Conservation (phyloP, 805 yeast species). For the Tetrapisispora phaffii region DNA sequence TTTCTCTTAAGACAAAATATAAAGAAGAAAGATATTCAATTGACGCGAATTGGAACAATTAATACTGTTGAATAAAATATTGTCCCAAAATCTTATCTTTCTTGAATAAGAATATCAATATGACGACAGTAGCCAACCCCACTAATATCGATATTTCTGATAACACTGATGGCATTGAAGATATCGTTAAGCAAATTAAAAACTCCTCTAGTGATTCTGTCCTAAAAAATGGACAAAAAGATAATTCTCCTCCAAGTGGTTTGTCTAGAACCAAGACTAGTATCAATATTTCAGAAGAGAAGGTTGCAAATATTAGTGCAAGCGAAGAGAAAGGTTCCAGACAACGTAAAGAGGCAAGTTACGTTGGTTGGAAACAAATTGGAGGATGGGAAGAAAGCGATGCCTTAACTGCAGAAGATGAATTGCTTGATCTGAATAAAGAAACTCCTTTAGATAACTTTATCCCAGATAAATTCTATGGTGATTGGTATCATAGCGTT, state of each 20-base stretch:
- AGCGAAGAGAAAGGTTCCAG: constrained; percentile 11
- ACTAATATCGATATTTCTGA: neutral
- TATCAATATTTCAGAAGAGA: constrained; percentile 15
- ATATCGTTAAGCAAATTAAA: neutral
- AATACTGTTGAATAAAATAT: too few relatives aligned
- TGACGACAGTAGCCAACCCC: too few relatives aligned
- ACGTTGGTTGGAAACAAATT: constrained; percentile 90
- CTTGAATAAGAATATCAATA: too few relatives aligned
- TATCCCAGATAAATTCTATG: constrained; percentile 67
- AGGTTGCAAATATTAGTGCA: constrained; percentile 13
- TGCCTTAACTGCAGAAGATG: constrained; percentile 54
- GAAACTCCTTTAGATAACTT: constrained; percentile 68
- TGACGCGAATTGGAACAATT: too few relatives aligned
- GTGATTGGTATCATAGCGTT: constrained; percentile 95
- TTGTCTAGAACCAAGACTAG: constrained; percentile 8
- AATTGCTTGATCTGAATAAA: constrained; percentile 57
- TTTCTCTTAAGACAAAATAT: too few relatives aligned
- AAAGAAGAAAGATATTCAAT: too few relatives aligned
- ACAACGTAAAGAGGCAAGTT: constrained; percentile 40
- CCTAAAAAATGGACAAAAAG: neutral
- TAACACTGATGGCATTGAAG: neutral
- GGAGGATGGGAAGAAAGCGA: constrained; percentile 76
- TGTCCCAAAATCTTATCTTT: too few relatives aligned
- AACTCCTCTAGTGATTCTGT: neutral
- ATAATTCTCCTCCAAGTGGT: neutral